These are phyloP conservation scores for Gentiana macrophylla DNA, from an alignment of 257 asterid genomes.

Conservation along the genomic window DNA sequence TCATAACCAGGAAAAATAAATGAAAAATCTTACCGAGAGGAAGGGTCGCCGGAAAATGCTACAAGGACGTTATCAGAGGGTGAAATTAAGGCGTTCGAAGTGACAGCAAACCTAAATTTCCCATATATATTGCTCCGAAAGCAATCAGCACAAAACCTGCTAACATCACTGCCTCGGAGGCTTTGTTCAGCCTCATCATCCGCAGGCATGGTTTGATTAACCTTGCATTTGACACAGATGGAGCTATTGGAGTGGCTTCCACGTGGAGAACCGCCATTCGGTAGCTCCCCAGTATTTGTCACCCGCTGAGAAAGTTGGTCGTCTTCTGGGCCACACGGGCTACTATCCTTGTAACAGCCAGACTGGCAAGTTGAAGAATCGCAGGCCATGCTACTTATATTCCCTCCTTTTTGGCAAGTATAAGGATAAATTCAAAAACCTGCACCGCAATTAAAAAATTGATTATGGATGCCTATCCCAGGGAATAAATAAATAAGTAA, in stretches of 20 bases:
- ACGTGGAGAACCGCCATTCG: slow-evolving; percentile 13
- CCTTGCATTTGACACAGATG: slow-evolving; percentile 69
- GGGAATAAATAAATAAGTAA: no score
- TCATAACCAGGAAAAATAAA: background rate
- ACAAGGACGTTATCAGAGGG: slow-evolving; percentile 81
- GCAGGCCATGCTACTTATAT: slow-evolving; percentile 45
- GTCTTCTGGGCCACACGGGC: slow-evolving; percentile 3
- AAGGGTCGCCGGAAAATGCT: slow-evolving; percentile 87
- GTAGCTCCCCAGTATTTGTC: background rate
- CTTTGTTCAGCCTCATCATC: slow-evolving; percentile 16
- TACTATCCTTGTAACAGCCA: slow-evolving; percentile 48
- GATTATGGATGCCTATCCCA: no score
- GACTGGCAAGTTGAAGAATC: slow-evolving; percentile 58
- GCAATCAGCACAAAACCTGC: slow-evolving; percentile 65
- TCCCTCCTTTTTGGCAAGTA: no score
- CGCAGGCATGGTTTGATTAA: slow-evolving; percentile 34
- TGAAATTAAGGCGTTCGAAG: slow-evolving; percentile 73
- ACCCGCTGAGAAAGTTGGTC: slow-evolving; percentile 1
- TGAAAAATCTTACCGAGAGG: slow-evolving; percentile 50
- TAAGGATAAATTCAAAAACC: no score
- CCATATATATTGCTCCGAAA: slow-evolving; percentile 65
- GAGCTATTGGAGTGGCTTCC: slow-evolving; percentile 12
- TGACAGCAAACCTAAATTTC: slow-evolving; percentile 73
- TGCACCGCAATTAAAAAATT: no score
- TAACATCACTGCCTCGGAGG: slow-evolving; percentile 33